A percentile compares a stretch with the other conserved stretches of the same genome.
phyloP scores from a whole-genome alignment of 1,139 yeast genomes.

The Geotrichum citri-aurantii region DNA sequence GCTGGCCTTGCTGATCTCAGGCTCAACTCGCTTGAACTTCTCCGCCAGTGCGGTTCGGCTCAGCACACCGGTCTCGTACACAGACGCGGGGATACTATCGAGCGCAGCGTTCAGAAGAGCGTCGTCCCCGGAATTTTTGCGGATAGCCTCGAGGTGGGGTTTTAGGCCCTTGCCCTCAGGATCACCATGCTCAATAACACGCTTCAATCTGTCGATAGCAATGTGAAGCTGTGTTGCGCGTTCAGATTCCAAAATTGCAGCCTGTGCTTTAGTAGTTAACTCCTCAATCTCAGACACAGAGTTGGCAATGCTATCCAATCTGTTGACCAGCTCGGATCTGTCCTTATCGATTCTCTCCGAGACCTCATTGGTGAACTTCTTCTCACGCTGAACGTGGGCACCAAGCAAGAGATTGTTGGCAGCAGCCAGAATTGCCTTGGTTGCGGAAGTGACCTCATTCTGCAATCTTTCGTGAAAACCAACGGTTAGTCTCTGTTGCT shows the following conservation, averaged over 20 bases:
- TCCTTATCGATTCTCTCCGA: constrained; percentile 65
- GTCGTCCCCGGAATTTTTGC: constrained; percentile 13
- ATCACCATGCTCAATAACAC: constrained; percentile 39
- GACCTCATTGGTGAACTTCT: constrained; percentile 62
- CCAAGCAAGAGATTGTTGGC: constrained; percentile 73
- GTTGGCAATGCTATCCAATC: constrained; percentile 54
- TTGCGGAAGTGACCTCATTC: constrained; percentile 65
- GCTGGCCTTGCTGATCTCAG: constrained; percentile 85
- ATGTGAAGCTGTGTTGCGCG: constrained; percentile 53
- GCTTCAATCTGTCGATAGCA: constrained; percentile 50
- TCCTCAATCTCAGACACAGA: constrained; percentile 56
- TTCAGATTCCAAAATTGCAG: constrained; percentile 51
- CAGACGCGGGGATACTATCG: constrained; percentile 45
- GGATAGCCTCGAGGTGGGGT: constrained; percentile 36
- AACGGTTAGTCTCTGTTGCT: constrained; percentile 57
- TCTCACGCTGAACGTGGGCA: constrained; percentile 65
- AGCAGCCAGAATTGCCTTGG: constrained; percentile 61
- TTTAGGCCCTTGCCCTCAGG: constrained; percentile 35
- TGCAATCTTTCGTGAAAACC: constrained; percentile 56
- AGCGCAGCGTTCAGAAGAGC: constrained; percentile 43
- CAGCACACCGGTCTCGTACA: constrained; percentile 52
- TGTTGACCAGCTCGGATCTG: constrained; percentile 73
- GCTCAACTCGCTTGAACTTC: constrained; percentile 70
- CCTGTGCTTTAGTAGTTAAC: constrained; percentile 54
- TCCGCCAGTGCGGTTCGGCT: constrained; percentile 48